Base-by-base conservation (phyloP, 2,329 filamentous ascomycete species). In the Xylogone sp. region DNA sequence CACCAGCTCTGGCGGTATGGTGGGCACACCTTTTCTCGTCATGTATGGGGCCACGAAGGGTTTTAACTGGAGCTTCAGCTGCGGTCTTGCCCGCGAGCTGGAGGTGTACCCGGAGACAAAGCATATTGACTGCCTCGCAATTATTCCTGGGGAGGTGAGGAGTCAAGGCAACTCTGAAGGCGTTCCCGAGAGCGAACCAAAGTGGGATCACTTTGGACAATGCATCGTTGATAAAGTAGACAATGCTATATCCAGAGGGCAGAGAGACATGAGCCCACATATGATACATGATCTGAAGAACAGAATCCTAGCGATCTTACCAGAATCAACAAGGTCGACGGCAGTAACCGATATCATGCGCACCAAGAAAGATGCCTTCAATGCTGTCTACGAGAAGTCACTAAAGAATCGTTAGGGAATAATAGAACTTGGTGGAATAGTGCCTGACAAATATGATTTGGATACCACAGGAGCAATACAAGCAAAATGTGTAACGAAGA, bases 1-100 rank as follows among this genome's bases (percentile, higher is more conserved):
- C 46, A 12, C 65, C n/a, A 62, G 62, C 53, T 67, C 65, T 6
- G 59, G 27, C 13, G 27, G 27, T 13, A 31, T 8, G 21, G 44
- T 62, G 31, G 63, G 65, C 13, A 19, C 63, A 22, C 67, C 68
- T 20, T 65, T 59, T 29, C 53, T 66, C 43, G 59, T 59, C 18
- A 57, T 66, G 51, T 69, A 69, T 53, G 55, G 58, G 24, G 63
- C 58, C 27, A 63, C 62, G 27, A 68, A 68, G 59, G 65, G 59
- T 3, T 68, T 68, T 48, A 62, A 65, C 53, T 58, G 57, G 21
- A 55, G 55, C 10, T 61, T 68, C n/a, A 64, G 59, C 45, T 55
- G 48, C 8, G 62, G 55, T 1, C 52, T 69, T 3, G 57, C 62
- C 6, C 53, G 64, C 18, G 65, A 70, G 50, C 58, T 68, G 43